Evolutionary conservation across 1,284 basidiomycete species (phyloP), one percentile per base, ranked within the genome.

Genomic region (Naganishia cerealis): DNA sequence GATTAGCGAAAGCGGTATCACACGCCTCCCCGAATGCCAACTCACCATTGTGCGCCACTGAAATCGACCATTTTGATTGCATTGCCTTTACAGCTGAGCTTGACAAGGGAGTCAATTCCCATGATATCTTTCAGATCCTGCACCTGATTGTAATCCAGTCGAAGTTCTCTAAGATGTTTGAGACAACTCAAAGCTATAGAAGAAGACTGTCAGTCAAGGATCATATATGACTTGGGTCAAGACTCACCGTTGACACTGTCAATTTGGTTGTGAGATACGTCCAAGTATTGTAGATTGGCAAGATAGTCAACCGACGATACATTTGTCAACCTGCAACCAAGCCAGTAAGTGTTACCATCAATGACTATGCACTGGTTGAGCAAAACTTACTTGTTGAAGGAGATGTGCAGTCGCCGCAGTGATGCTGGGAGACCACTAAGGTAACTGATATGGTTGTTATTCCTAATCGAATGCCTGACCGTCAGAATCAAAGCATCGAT

Each of bases 291-390:
- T 52, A 99, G 84, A 78, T 91, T 91, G 46, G 84, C 82, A 72
- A 99, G 83, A 78, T 97, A 94, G 75, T 86, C 86, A 78, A 94
- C 96, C 26, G 94, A 93, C 33, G 92, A 93, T 72, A 96, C 82
- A 70, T 87, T 87, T 72, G 92, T 90, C 73, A 99, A 84, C 71
- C 91, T 85, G 68, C 10, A 70, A 57, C 53, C 46, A 65, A 38
- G 40, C 40, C 5, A 42, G n/a, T 50, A 8, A 50, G 46, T 9
- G 46, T 42, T 26, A 29, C 21, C 1, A 46, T 40, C 26, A 21
- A 21, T 50, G 21, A 1, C 8, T 10, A 50, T 50, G 13, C 3
- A 50, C 1, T 13, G 16, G n/a, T n/a, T 18, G 24, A 50, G 7
- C 2, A n/a, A n/a, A 62, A 33, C 86, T 57, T 75, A 90, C 90